Base-by-base conservation (phyloP, 2,329 filamentous ascomycete species). In the Claviceps cyperi region DNA sequence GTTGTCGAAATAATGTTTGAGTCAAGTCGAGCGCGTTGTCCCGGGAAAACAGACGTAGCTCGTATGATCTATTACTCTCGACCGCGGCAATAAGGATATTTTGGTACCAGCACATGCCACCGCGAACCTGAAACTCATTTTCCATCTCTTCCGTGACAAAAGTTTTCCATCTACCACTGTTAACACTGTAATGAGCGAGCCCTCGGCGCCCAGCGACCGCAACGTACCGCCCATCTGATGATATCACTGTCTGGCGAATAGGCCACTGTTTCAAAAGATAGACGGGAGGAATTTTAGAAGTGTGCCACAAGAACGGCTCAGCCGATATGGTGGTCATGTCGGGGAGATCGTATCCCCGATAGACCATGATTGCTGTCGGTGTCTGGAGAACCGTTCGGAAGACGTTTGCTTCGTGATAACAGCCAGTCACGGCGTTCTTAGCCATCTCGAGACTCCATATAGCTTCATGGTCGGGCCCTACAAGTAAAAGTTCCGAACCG, bases 41-140 rank as follows among this genome's bases (percentile, higher is more conserved):
- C 51, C 94, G 81, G 1, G 91, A 95, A 65, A 91, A 97, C 15
- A 98, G 74, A n/a, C 92, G 85, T 47, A 98, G 69, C 70, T 95
- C 85, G 59, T 89, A 89, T 21, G 81, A 81, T 56, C 82, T 78
- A 57, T 85, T 86, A 49, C 80, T 82, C 65, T 98, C 92, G n/a
- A 96, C 83, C 4, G 91, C 89, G 39, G 89, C 90, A 50, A 97
- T 86, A 17, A 98, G 74, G 35, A 97, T 86, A 66, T 98, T 91
- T 57, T 94, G 89, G 62, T 94, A 90, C 92, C 92, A 98, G 64
- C 91, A 97, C 90, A 98, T 95, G 6, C 92, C 92, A 46, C 92
- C 92, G 54, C 90, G 77, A 14, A 98, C 87, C 22, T 88, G 81
- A 62, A 98, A 98, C 54, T 90, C 87, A 58, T 90, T 89, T 65